These are phyloP conservation scores for Erysimum cheiranthoides DNA, from an alignment of 345 rosid genomes.

Conservation along the genomic window DNA sequence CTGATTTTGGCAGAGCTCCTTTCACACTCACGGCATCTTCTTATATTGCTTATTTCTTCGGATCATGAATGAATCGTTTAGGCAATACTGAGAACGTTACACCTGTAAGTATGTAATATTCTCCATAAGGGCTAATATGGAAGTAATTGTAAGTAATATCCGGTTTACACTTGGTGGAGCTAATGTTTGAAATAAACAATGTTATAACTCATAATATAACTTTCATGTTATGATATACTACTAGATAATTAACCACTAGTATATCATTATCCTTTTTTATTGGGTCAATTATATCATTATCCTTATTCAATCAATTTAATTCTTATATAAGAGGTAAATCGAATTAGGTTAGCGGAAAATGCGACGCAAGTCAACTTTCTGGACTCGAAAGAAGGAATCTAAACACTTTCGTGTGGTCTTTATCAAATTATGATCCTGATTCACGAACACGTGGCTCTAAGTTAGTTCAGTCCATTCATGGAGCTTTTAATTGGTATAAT, in stretches of 20 bases:
- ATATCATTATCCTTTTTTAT: neutral
- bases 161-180: neutral
- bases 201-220: neutral
- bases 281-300: neutral
- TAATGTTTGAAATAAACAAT: conserved; percentile 14
- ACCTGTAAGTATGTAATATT: neutral
- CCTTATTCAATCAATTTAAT: neutral
- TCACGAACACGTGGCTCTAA: conserved; percentile 10
- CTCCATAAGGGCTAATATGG: neutral
- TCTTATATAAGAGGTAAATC: conserved; percentile 9
- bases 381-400: conserved; percentile 13
- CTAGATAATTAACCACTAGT: neutral
- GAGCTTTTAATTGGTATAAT: conserved; percentile 2
- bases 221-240: neutral
- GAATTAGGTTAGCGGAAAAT: conserved; percentile 31
- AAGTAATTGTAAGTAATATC: neutral
- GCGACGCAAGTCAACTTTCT: conserved; percentile 16
- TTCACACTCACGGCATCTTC: neutral
- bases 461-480: conserved; percentile 23
- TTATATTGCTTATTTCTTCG: neutral
- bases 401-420: conserved; percentile 36
- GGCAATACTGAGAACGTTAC: neutral
- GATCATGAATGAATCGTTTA: neutral
- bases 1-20: neutral
- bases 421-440: conserved; percentile 17